Base-by-base conservation (phyloP, 2,329 filamentous ascomycete genomes). In the Xylaria sp. region DNA sequence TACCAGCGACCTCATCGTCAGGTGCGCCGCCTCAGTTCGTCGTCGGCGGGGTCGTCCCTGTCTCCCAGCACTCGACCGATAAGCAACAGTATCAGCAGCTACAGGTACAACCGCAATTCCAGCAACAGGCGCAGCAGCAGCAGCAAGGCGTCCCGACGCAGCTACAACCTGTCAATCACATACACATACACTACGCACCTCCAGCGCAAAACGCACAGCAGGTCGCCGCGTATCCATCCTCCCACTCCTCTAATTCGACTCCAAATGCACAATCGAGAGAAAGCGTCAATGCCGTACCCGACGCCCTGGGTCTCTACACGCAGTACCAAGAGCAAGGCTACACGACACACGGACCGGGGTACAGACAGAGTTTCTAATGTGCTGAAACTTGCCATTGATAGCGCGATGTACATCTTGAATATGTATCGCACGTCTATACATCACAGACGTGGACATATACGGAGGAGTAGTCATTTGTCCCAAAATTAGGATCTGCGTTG, bases 151-250 rank as follows among this genome's bases (percentile, higher is more conserved):
- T 44, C 0, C 44, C 57, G 3, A 25, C 65, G 2, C 67, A 71
- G 29, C 25, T 61, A 0, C 67, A 70, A 31, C 67, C 69, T 10
- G 60, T 71, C 13, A 69, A 71, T 22, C 64, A 69, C 25, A 61
- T 71, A 59, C 67, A 71, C 56, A 53, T 71, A 5, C 67, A 71
- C 64, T 67, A 67, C 53, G 51, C 63, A 31, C 67, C 66, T 11
- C 66, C 66, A 7, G 5, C 31, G 5, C 57, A 65, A 0, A 38
- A 44, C 13, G 3, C 36, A 5, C 62, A 61, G 17, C 45, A 49
- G 11, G 27, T 33, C 15, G 11, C 4, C 36, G 33, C 45, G 22
- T 31, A 17, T 20, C 3, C 57, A n/a, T 25, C 53, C 9, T 27
- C 62, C 3, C 61, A 68, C 29, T 13, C 9, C 39, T 6, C 49